Evolutionary conservation across 805 yeast species (phyloP).

Genomic region (Nakazawaea ishiwadae): DNA sequence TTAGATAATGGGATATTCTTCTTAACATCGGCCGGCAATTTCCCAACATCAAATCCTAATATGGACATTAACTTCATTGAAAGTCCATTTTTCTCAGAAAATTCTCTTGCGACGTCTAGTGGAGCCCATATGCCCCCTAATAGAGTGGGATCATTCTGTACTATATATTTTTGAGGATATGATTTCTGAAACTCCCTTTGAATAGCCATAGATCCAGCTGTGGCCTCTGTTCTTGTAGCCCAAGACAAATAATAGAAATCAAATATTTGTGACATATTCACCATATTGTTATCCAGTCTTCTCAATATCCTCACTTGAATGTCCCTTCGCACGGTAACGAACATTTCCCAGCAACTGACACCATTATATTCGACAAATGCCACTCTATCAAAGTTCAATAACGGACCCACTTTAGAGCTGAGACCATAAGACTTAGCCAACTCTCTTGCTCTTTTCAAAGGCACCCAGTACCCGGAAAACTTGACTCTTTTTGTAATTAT

Average conservation of each 20-base stretch:
- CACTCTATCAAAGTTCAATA: slow-evolving; percentile 3
- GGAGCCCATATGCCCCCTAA: slow-evolving; percentile 7
- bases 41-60: neutral
- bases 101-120: slow-evolving; percentile 1
- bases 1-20: neutral
- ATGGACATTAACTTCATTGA: neutral
- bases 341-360: slow-evolving; percentile 5
- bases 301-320: slow-evolving; percentile 2
- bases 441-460: slow-evolving; percentile 3
- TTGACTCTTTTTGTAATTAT: neutral
- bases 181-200: neutral
- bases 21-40: neutral
- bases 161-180: neutral
- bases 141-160: slow-evolving; percentile 1
- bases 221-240: neutral
- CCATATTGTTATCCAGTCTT: slow-evolving; percentile 1
- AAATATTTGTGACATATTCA: slow-evolving; percentile 1
- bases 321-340: neutral
- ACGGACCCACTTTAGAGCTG: neutral
- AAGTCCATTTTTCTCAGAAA: neutral
- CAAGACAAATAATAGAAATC: slow-evolving; percentile 1
- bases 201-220: neutral
- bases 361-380: slow-evolving; percentile 1
- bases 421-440: neutral
- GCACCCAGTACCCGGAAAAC: slow-evolving; percentile 4